Evolutionary conservation across 805 yeast species (phyloP), one percentile per base, ranked within the genome.

Genomic region (Suhomyces kilbournensis): DNA sequence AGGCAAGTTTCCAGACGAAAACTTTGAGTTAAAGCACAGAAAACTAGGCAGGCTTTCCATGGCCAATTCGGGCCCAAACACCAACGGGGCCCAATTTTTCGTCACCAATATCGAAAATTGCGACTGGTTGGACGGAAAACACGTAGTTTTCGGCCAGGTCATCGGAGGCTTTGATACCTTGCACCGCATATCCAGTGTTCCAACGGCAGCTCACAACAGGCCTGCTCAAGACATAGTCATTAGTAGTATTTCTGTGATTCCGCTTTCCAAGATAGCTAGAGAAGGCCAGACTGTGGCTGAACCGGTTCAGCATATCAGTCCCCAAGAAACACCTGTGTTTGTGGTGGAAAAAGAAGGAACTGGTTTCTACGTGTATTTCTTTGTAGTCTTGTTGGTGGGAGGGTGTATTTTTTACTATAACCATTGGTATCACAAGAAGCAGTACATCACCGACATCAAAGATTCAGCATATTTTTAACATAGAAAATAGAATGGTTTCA

Each of bases 121-220:
- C 14, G 26, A 50, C 25, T 52, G 47, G 25, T 60, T 65, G 49
- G 64, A 65, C 53, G 63, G 63, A 4, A 50, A 54, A 20, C 67
- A 65, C 45, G 69, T 65, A 25, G 67, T 65, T 3, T 65, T 65
- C 43, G 69, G 69, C 35, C 69, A 65, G 58, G 34, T 65, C 22
- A 57, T 65, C 28, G 53, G 45, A 8, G 69, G 68, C 1, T 63
- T 63, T 43, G 60, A 61, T 39, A 47, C 52, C 3, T 65, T 74
- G 47, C 57, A 60, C 44, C 58, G 55, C 39, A 58, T 74, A 26
- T 39, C 46, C 15, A 26, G 44, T 4, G 52, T 40, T 9, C 25
- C 28, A 15, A 46, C 43, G 19, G 26, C 23, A 5, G 22, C 26
- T 5, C 7, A 15, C 2, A 32, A 42, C 20, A 45, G 53, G 30